Evolutionary conservation across 2,329 filamentous ascomycete genomes (phyloP), one percentile per base, ranked within the genome.

Genomic region (Pseudogymnoascus destructans): DNA sequence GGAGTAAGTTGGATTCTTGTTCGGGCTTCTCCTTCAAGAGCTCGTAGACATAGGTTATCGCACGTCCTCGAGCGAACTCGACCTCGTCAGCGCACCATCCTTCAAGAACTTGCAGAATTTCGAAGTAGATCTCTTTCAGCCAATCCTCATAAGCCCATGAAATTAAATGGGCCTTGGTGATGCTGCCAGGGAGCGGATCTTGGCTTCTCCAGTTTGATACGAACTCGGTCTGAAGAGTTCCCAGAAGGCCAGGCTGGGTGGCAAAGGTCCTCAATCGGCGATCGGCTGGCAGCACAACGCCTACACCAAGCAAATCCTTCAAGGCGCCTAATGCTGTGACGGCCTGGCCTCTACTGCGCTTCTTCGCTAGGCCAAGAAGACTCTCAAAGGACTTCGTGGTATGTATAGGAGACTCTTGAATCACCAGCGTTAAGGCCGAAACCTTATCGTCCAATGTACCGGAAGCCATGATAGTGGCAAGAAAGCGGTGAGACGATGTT

Each of bases 371-470:
- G 1, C 74, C 80, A 63, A 97, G 77, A 52, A 98, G 75, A 62
- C 82, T 89, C 65, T 97, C 92, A 62, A 97, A 84, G 0, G 91
- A 87, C 68, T 93, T 92, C 62, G 83, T 85, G 61, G 91, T 97
- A 72, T 98, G 93, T 57, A 97, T 75, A 15, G 93, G 93, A 7
- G 95, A 97, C 72, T 98, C 93, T 74, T 98, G 95, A 10, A 96
- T 84, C 59, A 93, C 87, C 64, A 98, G 77, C 3, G 93, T 98
- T 67, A 98, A 76, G 3, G 93, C 95, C 2, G 93, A 98, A 42
- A 97, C 86, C 71, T 96, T 97, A 71, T 98, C 93, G 59, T 90
- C 95, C 65, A 97, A 81, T 8, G 95, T 98, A 76, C 93, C 93
- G 1, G 91, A 95, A 8, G 89, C 77, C 88, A 97, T 96, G 70